Evolutionary conservation across 2,329 filamentous ascomycete species (phyloP).

Genomic region (Colletotrichum australisinense): DNA sequence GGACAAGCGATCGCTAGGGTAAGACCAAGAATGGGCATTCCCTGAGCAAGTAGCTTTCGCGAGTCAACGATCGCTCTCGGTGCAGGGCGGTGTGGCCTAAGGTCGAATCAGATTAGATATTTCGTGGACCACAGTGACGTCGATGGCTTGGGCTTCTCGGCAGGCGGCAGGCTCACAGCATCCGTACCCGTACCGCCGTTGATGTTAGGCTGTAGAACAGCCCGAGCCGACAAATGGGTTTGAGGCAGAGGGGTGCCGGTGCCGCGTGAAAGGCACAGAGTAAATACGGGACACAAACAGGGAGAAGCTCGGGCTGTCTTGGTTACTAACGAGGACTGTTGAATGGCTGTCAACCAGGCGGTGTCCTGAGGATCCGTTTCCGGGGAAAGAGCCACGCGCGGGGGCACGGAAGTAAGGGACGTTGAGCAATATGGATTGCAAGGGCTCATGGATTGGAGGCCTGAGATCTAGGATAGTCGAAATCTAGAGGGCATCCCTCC

Average conservation of each 20-base stretch:
- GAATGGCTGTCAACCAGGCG: not conserved
- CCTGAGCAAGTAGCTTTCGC: constrained; percentile 3
- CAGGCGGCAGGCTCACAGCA: constrained; percentile 1
- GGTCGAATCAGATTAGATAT: constrained; percentile 19
- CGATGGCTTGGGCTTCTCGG: constrained; percentile 25
- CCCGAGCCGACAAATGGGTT: not conserved
- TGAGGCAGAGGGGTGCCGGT: not conserved
- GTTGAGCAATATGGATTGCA: not conserved
- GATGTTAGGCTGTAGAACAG: not conserved
- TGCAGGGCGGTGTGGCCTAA: constrained; percentile 20
- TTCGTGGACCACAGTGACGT: constrained; percentile 24
- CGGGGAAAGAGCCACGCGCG: constrained; percentile 14
- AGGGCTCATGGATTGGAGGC: not conserved
- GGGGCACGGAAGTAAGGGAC: not conserved
- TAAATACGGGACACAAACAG: not conserved
- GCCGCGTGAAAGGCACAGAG: too few relatives aligned
- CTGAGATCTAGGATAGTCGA: not conserved
- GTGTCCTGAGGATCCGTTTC: constrained; percentile 13
- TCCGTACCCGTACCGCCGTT: not conserved
- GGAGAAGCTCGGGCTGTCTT: constrained; percentile 11
- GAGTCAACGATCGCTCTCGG: constrained; percentile 17
- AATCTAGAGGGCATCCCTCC: constrained; percentile 4
- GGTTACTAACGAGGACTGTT: constrained; percentile 1
- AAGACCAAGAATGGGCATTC: constrained; percentile 5
- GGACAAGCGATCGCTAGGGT: not conserved